Evolutionary conservation across 805 yeast genomes (phyloP).

Genomic region (Ogataea wickerhamii): DNA sequence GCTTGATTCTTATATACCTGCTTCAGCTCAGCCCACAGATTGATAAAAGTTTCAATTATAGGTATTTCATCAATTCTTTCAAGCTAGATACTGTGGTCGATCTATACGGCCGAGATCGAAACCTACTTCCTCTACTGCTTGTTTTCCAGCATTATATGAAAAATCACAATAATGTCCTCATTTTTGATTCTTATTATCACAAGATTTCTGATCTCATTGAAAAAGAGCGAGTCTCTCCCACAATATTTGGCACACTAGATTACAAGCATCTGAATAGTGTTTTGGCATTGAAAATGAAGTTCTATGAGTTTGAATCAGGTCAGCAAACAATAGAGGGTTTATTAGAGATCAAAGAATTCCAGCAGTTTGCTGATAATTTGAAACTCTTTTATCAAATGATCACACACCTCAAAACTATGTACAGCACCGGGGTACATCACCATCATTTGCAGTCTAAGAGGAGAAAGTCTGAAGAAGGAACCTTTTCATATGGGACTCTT

Average conservation of each 20-base stretch:
- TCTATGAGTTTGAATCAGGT: constrained; percentile 6
- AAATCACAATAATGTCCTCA: constrained; percentile 6
- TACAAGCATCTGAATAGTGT: constrained; percentile 6
- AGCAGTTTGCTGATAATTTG: constrained; percentile 8
- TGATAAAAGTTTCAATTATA: constrained; percentile 18
- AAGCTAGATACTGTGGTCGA: constrained; percentile 20
- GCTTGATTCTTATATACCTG: constrained; percentile 20
- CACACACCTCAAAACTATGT: constrained; percentile 6
- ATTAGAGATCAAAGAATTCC: constrained; percentile 5
- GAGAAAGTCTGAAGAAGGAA: constrained; percentile 10
- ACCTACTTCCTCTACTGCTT: constrained; percentile 15
- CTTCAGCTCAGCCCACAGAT: constrained; percentile 15
- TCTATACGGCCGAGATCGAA: constrained; percentile 18
- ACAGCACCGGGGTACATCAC: neutral
- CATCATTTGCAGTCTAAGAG: constrained; percentile 9
- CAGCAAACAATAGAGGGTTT: constrained; percentile 1
- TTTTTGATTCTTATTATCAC: constrained; percentile 21
- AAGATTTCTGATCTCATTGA: constrained; percentile 13
- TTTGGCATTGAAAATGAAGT: constrained; percentile 11
- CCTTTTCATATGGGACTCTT: constrained; percentile 8
- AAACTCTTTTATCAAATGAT: constrained; percentile 11
- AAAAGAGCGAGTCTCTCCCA: constrained; percentile 5
- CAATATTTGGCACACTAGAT: constrained; percentile 17
- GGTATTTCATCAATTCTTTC: constrained; percentile 21
- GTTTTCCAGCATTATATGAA: constrained; percentile 15